These are phyloP conservation scores for Hordeum pubiflorum DNA, from an alignment of 202 grass and related monocot species.

Conservation along the genomic window DNA sequence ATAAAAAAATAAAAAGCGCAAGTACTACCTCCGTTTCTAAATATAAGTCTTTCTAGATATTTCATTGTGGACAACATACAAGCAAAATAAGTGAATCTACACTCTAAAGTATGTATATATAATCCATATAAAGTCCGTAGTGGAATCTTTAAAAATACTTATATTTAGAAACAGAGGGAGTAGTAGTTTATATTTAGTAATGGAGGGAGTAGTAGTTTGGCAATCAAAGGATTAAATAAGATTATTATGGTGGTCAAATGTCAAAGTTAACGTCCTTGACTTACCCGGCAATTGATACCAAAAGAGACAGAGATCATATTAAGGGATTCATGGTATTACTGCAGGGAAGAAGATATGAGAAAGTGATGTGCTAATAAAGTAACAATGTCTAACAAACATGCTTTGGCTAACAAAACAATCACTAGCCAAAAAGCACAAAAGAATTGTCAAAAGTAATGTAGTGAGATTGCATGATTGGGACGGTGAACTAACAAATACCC, in stretches of 20 bases:
- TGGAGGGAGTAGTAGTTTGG: not conserved
- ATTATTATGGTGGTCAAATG: not conserved
- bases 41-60: no score
- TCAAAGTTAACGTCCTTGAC: not conserved
- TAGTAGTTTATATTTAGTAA: no score
- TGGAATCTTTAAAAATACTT: no score
- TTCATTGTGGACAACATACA: no score
- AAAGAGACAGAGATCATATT: not conserved
- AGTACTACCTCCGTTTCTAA: no score
- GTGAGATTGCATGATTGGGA: slow-evolving; percentile 8
- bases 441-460: not conserved
- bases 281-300: not conserved
- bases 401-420: not conserved
- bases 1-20: not conserved
- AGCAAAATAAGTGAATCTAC: no score
- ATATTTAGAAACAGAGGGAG: no score
- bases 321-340: not conserved
- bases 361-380: not conserved
- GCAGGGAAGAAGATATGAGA: not conserved
- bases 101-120: no score
- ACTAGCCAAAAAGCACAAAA: not conserved
- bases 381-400: not conserved
- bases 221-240: not conserved
- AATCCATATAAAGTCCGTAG: no score
- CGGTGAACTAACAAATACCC: not conserved